Conservation (phyloP, 2,329 filamentous ascomycete genomes). For the Epichloe aotearoae region DNA sequence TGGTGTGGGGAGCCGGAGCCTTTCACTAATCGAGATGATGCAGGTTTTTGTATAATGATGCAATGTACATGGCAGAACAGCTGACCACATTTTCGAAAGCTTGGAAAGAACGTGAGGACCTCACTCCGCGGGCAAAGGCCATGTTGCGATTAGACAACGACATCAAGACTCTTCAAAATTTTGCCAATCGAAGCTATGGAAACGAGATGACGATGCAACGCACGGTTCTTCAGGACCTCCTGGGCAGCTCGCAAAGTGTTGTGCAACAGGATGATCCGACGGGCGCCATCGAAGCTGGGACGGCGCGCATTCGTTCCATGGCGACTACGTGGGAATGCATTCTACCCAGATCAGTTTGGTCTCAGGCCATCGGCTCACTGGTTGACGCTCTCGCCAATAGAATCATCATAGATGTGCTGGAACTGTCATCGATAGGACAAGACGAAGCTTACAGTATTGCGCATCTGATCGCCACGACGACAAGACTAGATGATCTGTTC, state of each 20-base stretch:
- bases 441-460: constrained; percentile 52
- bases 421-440: constrained; percentile 46
- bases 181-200: constrained; percentile 48
- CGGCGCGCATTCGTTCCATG: constrained; percentile 37
- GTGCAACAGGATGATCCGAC: constrained; percentile 43
- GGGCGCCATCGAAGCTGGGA: constrained; percentile 38
- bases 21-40: not conserved
- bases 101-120: constrained; percentile 42
- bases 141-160: constrained; percentile 49
- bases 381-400: constrained; percentile 46
- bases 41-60: constrained; percentile 56
- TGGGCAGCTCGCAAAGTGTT: constrained; percentile 47
- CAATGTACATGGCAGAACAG: constrained; percentile 47
- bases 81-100: constrained; percentile 32
- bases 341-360: constrained; percentile 47
- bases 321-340: constrained; percentile 45
- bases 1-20: not conserved
- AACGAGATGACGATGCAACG: constrained; percentile 49
- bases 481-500: constrained; percentile 47
- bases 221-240: constrained; percentile 45
- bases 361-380: constrained; percentile 47
- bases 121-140: constrained; percentile 34
- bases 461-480: constrained; percentile 42
- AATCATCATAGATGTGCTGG: constrained; percentile 47
- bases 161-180: constrained; percentile 43